Evolutionary conservation across 768 basidiomycete genomes (phyloP).

Genomic region (Kwoniella sp.): DNA sequence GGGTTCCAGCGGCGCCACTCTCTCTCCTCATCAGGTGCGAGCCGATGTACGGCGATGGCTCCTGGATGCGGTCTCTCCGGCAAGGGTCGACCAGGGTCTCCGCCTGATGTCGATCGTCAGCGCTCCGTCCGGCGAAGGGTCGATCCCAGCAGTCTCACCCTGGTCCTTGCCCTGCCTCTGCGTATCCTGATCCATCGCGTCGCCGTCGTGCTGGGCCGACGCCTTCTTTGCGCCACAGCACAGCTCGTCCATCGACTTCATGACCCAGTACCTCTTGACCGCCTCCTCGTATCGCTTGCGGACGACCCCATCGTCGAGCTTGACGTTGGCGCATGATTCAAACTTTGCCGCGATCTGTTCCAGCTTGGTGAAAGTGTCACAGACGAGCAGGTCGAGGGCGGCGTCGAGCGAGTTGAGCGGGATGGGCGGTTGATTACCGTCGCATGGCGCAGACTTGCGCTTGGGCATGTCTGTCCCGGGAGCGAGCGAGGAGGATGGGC

Average conservation of each 20-base stretch:
- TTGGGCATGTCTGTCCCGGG: slow-evolving; percentile 36
- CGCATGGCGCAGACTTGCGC: slow-evolving; percentile 25
- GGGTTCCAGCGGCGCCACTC: slow-evolving; percentile 39
- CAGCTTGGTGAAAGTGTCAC: slow-evolving; percentile 37
- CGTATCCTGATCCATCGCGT: slow-evolving; percentile 12
- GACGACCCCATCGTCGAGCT: slow-evolving; percentile 30
- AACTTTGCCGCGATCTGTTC: slow-evolving; percentile 24
- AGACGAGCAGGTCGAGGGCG: slow-evolving; percentile 44
- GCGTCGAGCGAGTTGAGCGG: slow-evolving; percentile 37
- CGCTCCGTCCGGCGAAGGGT: background rate
- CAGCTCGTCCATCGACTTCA: slow-evolving; percentile 38
- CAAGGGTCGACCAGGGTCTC: slow-evolving; percentile 10
- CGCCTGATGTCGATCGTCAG: background rate
- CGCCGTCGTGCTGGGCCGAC: background rate
- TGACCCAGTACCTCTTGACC: slow-evolving; percentile 39
- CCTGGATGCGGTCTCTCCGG: slow-evolving; percentile 27
- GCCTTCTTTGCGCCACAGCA: slow-evolving; percentile 20
- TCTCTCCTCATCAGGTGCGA: slow-evolving; percentile 26
- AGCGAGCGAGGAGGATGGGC: too few relatives aligned
- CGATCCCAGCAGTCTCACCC: background rate
- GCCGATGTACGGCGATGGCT: slow-evolving; percentile 12
- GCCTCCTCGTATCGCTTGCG: slow-evolving; percentile 40
- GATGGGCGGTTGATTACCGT: background rate
- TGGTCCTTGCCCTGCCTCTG: background rate
- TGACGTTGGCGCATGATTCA: slow-evolving; percentile 28